phyloP scores from a whole-genome alignment of 2,329 filamentous ascomycete genomes.

The Fusarium nelsonii region DNA sequence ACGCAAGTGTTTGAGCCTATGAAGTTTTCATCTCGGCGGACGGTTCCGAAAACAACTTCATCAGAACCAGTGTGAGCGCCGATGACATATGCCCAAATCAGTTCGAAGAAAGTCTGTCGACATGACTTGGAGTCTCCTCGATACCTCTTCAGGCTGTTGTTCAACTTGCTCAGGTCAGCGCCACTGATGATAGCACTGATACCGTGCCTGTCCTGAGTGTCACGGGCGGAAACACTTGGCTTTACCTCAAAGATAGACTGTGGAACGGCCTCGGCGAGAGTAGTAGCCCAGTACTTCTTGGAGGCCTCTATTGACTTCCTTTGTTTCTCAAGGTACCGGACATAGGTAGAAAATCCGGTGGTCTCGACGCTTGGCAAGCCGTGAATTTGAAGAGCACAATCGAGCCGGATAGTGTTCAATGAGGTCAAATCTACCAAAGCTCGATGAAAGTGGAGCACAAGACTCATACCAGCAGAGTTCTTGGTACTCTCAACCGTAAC shows the following conservation, averaged over 20 bases:
- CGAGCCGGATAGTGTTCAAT: slow-evolving; percentile 2
- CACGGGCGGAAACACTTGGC: neutral
- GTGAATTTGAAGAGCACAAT: slow-evolving; percentile 9
- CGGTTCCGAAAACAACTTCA: slow-evolving; percentile 10
- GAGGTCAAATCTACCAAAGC: slow-evolving; percentile 10
- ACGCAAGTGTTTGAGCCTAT: slow-evolving; percentile 15
- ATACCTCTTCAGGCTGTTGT: neutral
- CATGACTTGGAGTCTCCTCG: neutral
- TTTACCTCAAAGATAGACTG: slow-evolving; percentile 11
- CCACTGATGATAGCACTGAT: slow-evolving; percentile 4
- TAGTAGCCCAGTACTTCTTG: neutral
- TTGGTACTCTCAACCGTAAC: neutral
- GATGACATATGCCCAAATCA: slow-evolving; percentile 2
- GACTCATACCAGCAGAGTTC: neutral
- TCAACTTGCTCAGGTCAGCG: neutral
- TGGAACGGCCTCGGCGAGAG: neutral
- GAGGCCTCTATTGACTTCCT: neutral
- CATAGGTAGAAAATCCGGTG: slow-evolving; percentile 3
- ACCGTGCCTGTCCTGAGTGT: slow-evolving; percentile 9
- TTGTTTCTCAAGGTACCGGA: slow-evolving; percentile 1
- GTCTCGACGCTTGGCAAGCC: slow-evolving; percentile 14
- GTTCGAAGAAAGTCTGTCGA: slow-evolving; percentile 13
- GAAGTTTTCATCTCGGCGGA: slow-evolving; percentile 10
- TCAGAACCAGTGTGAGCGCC: neutral
- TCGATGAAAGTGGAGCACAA: slow-evolving; percentile 12